These are phyloP conservation scores for Tuber microsphaerosporum DNA, from an alignment of 495 filamentous ascomycete genomes.

Conservation along the genomic window DNA sequence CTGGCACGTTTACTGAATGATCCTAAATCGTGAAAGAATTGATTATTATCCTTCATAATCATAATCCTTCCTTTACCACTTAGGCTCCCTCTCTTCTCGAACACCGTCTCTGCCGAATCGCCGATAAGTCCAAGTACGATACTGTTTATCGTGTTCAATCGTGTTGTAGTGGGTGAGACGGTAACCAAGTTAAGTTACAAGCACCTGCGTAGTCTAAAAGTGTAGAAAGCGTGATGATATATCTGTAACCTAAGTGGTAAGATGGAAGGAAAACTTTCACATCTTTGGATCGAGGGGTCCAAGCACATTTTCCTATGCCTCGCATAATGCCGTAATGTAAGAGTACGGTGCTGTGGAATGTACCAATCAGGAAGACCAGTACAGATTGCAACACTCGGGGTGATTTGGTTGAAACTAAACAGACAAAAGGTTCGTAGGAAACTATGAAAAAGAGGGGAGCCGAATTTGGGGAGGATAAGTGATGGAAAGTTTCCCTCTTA, in stretches of 20 bases:
- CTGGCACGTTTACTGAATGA: neutral
- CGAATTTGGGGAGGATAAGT: neutral
- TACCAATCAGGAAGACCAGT: neutral
- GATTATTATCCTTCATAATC: neutral
- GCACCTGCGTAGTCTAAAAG: neutral
- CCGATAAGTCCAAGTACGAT: neutral
- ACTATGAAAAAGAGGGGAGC: neutral
- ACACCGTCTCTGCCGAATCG: neutral
- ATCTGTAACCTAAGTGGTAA: neutral
- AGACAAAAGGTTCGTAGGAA: neutral
- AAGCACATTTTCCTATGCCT: neutral
- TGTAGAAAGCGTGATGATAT: too few species aligned
- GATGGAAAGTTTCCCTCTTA: neutral
- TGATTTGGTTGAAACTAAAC: neutral
- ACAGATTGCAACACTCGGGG: neutral
- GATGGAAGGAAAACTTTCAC: neutral
- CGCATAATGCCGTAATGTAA: neutral
- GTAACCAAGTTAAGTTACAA: neutral
- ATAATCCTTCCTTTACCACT: neutral
- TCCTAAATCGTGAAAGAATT: neutral
- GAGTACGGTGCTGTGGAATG: neutral
- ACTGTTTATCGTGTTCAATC: neutral
- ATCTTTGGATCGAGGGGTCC: neutral
- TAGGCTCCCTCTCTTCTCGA: neutral
- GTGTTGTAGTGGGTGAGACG: neutral